Conservation (phyloP, 441 rosid genomes). For the Populus hybrid region DNA sequence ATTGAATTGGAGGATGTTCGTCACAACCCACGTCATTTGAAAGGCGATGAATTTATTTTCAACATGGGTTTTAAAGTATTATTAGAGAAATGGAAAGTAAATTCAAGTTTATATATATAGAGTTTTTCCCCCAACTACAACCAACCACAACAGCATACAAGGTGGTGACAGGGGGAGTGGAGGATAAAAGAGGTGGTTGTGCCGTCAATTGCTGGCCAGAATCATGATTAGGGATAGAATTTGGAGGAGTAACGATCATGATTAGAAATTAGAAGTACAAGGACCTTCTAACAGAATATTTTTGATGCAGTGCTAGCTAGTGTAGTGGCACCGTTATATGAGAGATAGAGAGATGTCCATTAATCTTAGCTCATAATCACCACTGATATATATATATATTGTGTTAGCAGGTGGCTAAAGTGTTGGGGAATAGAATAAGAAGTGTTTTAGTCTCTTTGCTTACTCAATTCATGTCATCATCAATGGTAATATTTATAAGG, state of each 20-base stretch:
- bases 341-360: not conserved
- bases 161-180: slow-evolving; percentile 23
- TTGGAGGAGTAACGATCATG: slow-evolving; percentile 37
- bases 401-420: not conserved
- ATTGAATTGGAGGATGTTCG: slow-evolving; percentile 13
- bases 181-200: slow-evolving; percentile 43
- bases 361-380: not conserved
- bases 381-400: not conserved
- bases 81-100: not conserved
- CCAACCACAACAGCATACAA: slow-evolving; percentile 30
- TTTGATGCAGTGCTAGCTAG: slow-evolving; percentile 1
- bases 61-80: not conserved
- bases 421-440: not conserved
- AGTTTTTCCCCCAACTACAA: slow-evolving; percentile 11
- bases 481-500: not conserved
- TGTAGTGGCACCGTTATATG: slow-evolving; percentile 38
- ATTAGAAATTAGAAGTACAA: slow-evolving; percentile 30
- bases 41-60: not conserved
- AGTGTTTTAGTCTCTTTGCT: not conserved
- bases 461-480: not conserved
- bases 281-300: slow-evolving; percentile 36
- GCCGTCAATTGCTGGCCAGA: slow-evolving; percentile 48
- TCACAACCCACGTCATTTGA: slow-evolving; percentile 37
- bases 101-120: not conserved
- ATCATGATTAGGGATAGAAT: slow-evolving; percentile 48